These are phyloP conservation scores for Ceratocystis destructans DNA, from an alignment of 2,329 filamentous ascomycete genomes.

Conservation along the genomic window DNA sequence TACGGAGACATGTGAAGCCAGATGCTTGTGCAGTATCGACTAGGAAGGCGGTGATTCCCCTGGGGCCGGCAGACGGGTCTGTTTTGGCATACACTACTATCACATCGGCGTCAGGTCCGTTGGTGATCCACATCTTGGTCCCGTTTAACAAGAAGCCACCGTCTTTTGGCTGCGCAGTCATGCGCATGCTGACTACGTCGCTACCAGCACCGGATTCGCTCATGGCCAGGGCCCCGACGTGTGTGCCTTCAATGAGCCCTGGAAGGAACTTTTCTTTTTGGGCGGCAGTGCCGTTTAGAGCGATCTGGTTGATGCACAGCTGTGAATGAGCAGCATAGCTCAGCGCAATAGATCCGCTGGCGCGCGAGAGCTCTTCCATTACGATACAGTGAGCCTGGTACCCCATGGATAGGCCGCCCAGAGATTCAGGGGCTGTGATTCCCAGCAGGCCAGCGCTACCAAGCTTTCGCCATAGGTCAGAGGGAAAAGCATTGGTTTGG, in stretches of 20 bases:
- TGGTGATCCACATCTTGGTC: slow-evolving; percentile 99
- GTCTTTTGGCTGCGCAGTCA: slow-evolving; percentile 62
- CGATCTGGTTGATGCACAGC: slow-evolving; percentile 90
- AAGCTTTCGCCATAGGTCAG: slow-evolving; percentile 84
- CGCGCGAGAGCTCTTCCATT: slow-evolving; percentile 86
- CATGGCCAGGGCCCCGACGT: slow-evolving; percentile 85
- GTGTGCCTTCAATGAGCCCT: slow-evolving; percentile 63
- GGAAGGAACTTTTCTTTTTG: slow-evolving; percentile 77
- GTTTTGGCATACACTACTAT: slow-evolving; percentile 98
- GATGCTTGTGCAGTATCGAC: slow-evolving; percentile 53
- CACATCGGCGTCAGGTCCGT: slow-evolving; percentile 84
- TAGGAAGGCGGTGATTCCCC: slow-evolving; percentile 91
- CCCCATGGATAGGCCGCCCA: slow-evolving; percentile 79
- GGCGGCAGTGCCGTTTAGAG: slow-evolving; percentile 65
- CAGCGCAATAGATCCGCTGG: slow-evolving; percentile 69
- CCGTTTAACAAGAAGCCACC: slow-evolving; percentile 79
- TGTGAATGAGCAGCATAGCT: slow-evolving; percentile 95
- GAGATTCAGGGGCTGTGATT: slow-evolving; percentile 83
- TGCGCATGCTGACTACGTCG: slow-evolving; percentile 94
- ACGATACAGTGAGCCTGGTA: slow-evolving; percentile 95
- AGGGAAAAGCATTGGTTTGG: slow-evolving; percentile 72
- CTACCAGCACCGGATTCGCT: slow-evolving; percentile 80
- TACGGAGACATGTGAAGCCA: slow-evolving; percentile 77
- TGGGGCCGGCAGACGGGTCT: slow-evolving; percentile 60
- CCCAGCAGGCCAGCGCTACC: slow-evolving; percentile 85